phyloP scores from a whole-genome alignment of 192 early-diverging fungal genomes.

The Radiomyces spectabilis region DNA sequence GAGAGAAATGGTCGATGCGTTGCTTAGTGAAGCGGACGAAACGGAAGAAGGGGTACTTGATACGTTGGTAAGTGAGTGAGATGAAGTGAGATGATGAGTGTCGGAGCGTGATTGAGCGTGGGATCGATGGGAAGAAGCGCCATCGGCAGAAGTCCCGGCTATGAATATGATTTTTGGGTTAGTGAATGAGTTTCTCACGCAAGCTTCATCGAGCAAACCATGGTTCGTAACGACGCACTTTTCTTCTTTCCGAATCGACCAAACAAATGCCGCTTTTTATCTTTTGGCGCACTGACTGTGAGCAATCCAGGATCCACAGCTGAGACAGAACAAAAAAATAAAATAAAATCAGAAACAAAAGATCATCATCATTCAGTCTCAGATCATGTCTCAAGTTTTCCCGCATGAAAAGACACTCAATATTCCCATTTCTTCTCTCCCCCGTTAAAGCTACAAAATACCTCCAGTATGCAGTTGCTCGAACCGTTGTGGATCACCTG shows the following conservation, averaged over 20 bases:
- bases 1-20: neutral
- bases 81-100: neutral
- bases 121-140: too few relatives aligned
- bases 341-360: neutral
- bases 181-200: too few relatives aligned
- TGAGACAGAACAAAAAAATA: neutral
- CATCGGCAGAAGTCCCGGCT: too few relatives aligned
- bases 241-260: conserved; percentile 19
- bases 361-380: too few relatives aligned
- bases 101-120: neutral
- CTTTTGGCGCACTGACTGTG: conserved; percentile 1
- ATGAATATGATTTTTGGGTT: neutral
- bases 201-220: too few relatives aligned
- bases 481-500: neutral
- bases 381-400: too few relatives aligned
- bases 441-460: neutral
- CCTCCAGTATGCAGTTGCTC: too few relatives aligned
- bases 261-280: conserved; percentile 18
- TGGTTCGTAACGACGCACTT: conserved; percentile 8
- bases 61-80: neutral
- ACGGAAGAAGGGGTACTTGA: neutral
- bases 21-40: neutral
- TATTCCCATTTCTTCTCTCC: neutral
- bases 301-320: neutral
- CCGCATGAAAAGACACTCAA: too few relatives aligned